A percentile compares a stretch with the other conserved stretches of the same genome.
Evolutionary conservation across 1,284 basidiomycete genomes (phyloP).

Genomic region (Rhizopogon hawkerae): DNA sequence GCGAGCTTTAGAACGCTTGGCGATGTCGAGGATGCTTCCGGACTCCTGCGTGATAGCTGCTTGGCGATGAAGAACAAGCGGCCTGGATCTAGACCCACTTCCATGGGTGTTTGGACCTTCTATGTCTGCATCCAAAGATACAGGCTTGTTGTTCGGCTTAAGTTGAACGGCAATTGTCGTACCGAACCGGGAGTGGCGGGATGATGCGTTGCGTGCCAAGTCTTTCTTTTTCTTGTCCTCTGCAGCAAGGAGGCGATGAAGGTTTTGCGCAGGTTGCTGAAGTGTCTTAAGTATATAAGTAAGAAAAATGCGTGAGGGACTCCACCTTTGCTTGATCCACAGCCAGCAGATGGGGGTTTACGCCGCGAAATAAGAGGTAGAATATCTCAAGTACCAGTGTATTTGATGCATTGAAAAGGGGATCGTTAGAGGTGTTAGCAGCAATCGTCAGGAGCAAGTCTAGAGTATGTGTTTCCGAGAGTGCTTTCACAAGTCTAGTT

Average conservation of each 20-base stretch:
- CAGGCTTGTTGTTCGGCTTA: slow-evolving; percentile 43
- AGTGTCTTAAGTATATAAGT: slow-evolving; percentile 9
- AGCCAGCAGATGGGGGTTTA: slow-evolving; percentile 55
- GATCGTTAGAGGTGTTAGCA: slow-evolving; percentile 60
- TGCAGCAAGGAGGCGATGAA: slow-evolving; percentile 62
- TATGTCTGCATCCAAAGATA: slow-evolving; percentile 21
- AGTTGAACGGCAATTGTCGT: slow-evolving; percentile 79
- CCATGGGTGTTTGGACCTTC: slow-evolving; percentile 22
- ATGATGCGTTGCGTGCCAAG: slow-evolving; percentile 53
- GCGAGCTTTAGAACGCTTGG: slow-evolving; percentile 59
- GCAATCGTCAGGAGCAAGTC: slow-evolving; percentile 79
- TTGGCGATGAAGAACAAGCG: slow-evolving; percentile 74
- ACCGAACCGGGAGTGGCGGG: slow-evolving; percentile 88
- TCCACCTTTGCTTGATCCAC: slow-evolving; percentile 65
- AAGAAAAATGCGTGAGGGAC: slow-evolving; percentile 4
- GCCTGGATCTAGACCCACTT: slow-evolving; percentile 30
- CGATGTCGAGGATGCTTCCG: slow-evolving; percentile 69
- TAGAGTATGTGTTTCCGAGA: slow-evolving; percentile 68
- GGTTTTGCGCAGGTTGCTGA: slow-evolving; percentile 59
- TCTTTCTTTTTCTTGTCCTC: slow-evolving; percentile 60
- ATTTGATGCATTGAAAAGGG: slow-evolving; percentile 76
- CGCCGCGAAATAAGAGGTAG: slow-evolving; percentile 77
- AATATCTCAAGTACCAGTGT: slow-evolving; percentile 85
- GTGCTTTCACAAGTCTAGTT: slow-evolving; percentile 61
- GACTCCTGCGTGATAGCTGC: slow-evolving; percentile 71